A percentile compares a stretch with the other conserved stretches of the same genome.
Conservation (phyloP, 805 yeast species). For the Wickerhamomyces alni region DNA sequence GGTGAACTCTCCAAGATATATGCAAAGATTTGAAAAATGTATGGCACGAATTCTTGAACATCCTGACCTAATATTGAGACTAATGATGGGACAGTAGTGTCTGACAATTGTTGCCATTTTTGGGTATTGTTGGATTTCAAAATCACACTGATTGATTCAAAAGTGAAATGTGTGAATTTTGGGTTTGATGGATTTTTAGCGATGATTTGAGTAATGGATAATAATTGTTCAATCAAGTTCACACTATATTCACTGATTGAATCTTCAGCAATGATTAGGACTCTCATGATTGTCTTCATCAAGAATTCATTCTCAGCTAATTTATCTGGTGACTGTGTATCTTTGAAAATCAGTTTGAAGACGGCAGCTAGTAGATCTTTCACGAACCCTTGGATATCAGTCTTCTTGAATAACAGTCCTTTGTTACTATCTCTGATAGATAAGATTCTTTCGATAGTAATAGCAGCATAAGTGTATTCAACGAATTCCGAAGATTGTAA, state of each 20-base stretch:
- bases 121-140: slow-evolving; percentile 42
- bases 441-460: slow-evolving; percentile 83
- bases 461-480: slow-evolving; percentile 89
- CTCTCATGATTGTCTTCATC: slow-evolving; percentile 84
- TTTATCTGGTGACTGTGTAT: slow-evolving; percentile 72
- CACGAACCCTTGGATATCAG: slow-evolving; percentile 61
- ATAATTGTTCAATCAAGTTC: slow-evolving; percentile 53
- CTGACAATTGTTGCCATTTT: slow-evolving; percentile 29
- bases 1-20: slow-evolving; percentile 64
- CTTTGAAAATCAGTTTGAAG: slow-evolving; percentile 58
- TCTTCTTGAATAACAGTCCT: slow-evolving; percentile 58
- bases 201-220: slow-evolving; percentile 63
- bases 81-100: slow-evolving; percentile 58
- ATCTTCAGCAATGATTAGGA: slow-evolving; percentile 67
- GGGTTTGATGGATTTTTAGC: slow-evolving; percentile 94
- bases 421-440: slow-evolving; percentile 61
- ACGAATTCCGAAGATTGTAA: slow-evolving; percentile 65
- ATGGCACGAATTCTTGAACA: slow-evolving; percentile 91
- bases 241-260: slow-evolving; percentile 40
- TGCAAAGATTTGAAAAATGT: slow-evolving; percentile 85
- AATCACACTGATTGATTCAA: slow-evolving; percentile 80
- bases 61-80: slow-evolving; percentile 69
- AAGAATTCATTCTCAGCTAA: slow-evolving; percentile 92
- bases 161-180: slow-evolving; percentile 80
- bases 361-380: slow-evolving; percentile 58